Percentiles rank a stretch among this genome's conserved stretches.
These are phyloP conservation scores for Geotrichum europaeum DNA, from an alignment of 1,139 yeast species.

Conservation along the genomic window DNA sequence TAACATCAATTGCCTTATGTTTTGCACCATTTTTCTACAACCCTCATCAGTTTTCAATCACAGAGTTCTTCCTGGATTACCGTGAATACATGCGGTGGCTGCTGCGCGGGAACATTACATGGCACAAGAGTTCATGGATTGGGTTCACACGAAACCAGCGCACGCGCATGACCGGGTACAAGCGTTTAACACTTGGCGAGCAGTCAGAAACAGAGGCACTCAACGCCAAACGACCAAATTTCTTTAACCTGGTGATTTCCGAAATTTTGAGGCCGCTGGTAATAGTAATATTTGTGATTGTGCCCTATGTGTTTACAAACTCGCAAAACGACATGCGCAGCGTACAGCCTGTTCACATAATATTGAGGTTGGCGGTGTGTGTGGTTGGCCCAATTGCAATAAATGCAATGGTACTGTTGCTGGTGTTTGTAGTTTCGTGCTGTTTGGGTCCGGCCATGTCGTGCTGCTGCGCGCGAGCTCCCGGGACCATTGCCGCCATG, in stretches of 20 bases:
- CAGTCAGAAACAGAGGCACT: constrained; percentile 20
- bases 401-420: constrained; percentile 41
- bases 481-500: constrained; percentile 86
- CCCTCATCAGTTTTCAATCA: constrained; percentile 74
- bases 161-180: constrained; percentile 62
- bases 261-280: constrained; percentile 49
- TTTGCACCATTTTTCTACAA: constrained; percentile 77
- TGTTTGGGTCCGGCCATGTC: constrained; percentile 65
- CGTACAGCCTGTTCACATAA: constrained; percentile 47
- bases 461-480: constrained; percentile 89
- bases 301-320: constrained; percentile 64
- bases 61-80: constrained; percentile 70
- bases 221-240: constrained; percentile 41
- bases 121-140: constrained; percentile 56
- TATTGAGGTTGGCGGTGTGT: constrained; percentile 48
- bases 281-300: constrained; percentile 40
- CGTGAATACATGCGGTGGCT: constrained; percentile 62
- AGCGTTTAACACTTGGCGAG: constrained; percentile 34
- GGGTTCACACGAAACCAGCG: constrained; percentile 48
- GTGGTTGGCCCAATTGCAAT: constrained; percentile 49
- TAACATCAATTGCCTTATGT: constrained; percentile 64
- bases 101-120: constrained; percentile 52
- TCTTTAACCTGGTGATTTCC: constrained; percentile 46
- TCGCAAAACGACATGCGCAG: constrained; percentile 58
- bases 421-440: constrained; percentile 46